Percentiles rank a stretch among this genome's conserved stretches.
Evolutionary conservation across 2,329 filamentous ascomycete species (phyloP).

Genomic region (Paecilomyces formosus): DNA sequence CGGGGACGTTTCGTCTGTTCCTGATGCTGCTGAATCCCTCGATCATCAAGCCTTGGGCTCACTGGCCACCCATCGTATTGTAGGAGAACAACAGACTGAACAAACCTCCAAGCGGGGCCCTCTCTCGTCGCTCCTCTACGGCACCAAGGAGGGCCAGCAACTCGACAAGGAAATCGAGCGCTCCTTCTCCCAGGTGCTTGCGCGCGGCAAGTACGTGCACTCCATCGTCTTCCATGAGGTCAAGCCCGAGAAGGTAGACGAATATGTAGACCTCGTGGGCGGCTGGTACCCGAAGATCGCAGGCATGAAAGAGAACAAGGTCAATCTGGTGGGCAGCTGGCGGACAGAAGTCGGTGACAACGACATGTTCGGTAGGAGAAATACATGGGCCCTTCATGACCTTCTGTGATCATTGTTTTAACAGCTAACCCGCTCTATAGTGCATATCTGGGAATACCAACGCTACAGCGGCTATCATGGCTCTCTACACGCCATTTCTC

Average conservation of each 20-base stretch:
- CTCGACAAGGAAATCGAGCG: conserved; percentile 93
- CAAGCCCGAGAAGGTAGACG: conserved; percentile 89
- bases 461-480: conserved; percentile 93
- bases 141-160: conserved; percentile 89
- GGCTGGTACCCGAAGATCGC: conserved; percentile 91
- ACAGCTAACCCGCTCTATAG: conserved; percentile 41
- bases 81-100: conserved; percentile 52
- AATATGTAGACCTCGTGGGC: conserved; percentile 85
- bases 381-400: not conserved
- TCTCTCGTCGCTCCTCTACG: conserved; percentile 86
- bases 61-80: conserved; percentile 47
- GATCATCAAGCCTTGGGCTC: conserved; percentile 49
- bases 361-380: conserved; percentile 77
- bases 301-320: conserved; percentile 75
- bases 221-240: conserved; percentile 96
- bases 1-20: conserved; percentile 22
- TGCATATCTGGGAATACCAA: conserved; percentile 99
- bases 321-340: conserved; percentile 96
- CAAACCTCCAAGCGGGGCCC: conserved; percentile 61
- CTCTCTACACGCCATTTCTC: conserved; percentile 76
- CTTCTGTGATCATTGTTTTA: not conserved
- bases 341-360: conserved; percentile 95
- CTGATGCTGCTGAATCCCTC: conserved; percentile 33
- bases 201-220: conserved; percentile 95
- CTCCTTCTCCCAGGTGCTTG: conserved; percentile 90